Conservation (phyloP, 139 green algal species). For the Chlamydomonas incerta region DNA sequence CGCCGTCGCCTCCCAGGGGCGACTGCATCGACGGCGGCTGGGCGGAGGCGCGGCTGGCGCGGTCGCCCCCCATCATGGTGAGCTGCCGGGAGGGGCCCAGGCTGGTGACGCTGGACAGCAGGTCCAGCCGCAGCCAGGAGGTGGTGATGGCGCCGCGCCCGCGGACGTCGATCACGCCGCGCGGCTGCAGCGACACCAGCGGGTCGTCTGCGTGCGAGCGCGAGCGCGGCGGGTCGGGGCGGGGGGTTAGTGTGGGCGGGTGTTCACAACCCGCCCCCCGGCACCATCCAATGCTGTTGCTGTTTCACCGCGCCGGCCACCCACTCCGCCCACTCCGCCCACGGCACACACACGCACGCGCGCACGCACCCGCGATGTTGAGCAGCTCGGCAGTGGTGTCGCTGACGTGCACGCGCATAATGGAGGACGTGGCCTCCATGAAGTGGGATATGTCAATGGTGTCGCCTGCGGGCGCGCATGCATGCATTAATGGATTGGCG, state of each 20-base stretch:
- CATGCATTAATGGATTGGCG: no score
- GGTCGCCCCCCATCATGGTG: neutral
- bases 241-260: no score
- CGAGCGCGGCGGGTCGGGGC: neutral
- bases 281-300: no score
- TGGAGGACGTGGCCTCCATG: constrained; percentile 33
- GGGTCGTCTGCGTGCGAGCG: neutral
- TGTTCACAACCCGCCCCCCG: no score
- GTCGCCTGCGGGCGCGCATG: constrained; percentile 4
- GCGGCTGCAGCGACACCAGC: constrained; percentile 15
- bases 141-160: constrained; percentile 36
- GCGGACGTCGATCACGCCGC: constrained; percentile 37
- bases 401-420: constrained; percentile 21
- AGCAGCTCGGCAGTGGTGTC: constrained; percentile 37
- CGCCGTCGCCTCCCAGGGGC: no score
- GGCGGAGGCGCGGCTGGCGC: neutral
- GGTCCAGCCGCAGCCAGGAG: constrained; percentile 26
- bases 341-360: neutral
- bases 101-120: neutral
- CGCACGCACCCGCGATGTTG: neutral
- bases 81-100: neutral
- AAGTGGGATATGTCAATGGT: constrained; percentile 33
- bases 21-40: no score
- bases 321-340: no score
- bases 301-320: no score